Percentiles rank a stretch among this genome's conserved stretches.
phyloP scores from a whole-genome alignment of 139 green algal species.

The Chlamydomonas eustigma region DNA sequence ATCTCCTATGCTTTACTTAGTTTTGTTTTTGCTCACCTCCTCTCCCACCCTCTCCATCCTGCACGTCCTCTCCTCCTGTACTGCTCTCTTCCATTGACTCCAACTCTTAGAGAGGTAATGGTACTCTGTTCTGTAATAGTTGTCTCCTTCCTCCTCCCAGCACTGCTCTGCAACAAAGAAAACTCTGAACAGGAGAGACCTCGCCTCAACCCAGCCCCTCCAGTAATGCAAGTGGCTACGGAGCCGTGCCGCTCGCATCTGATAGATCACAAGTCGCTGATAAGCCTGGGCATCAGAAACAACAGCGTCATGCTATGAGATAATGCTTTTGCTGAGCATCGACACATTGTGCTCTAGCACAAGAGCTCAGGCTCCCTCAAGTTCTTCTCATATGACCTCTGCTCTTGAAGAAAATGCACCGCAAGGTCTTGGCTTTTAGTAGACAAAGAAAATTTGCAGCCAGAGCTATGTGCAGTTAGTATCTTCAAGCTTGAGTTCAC shows the following conservation, averaged over 20 bases:
- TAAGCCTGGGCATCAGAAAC: not conserved
- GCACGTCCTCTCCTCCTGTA: too few species aligned
- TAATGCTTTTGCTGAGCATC: not conserved
- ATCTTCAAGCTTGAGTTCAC: too few species aligned
- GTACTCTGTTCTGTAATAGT: too few species aligned
- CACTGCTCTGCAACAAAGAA: not conserved
- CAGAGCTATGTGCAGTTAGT: too few species aligned
- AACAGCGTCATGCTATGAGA: not conserved
- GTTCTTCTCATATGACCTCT: not conserved
- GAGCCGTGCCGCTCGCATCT: not conserved
- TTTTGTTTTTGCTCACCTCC: too few species aligned
- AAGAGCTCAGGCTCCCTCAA: not conserved
- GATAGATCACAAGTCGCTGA: not conserved
- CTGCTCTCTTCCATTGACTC: too few species aligned
- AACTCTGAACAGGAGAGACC: not conserved
- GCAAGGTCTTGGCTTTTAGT: not conserved
- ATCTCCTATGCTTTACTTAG: too few species aligned
- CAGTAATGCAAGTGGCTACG: not conserved
- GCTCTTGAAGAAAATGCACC: not conserved
- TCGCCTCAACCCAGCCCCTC: not conserved
- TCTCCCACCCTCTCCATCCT: too few species aligned
- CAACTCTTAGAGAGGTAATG: too few species aligned
- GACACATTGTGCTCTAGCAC: not conserved
- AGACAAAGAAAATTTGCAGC: too few species aligned
- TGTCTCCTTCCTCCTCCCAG: not conserved